These are phyloP conservation scores for Ustilago loliicola DNA, from an alignment of 1,284 basidiomycete species.

Conservation along the genomic window DNA sequence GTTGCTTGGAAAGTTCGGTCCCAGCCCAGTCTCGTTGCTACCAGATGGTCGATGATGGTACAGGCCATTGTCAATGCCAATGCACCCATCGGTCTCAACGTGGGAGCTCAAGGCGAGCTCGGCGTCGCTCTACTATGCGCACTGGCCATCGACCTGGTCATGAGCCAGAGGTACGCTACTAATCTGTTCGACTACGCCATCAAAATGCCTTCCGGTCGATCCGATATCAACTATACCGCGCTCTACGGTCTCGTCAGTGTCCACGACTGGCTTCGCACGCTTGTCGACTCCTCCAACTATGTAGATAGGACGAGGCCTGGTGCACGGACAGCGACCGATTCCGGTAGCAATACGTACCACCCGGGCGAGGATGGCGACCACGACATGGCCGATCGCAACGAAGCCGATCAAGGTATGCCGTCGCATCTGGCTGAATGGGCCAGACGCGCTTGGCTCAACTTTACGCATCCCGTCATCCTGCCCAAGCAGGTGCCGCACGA, in stretches of 20 bases:
- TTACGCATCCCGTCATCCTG: background rate
- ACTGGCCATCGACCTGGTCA: conserved; percentile 2
- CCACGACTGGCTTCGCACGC: conserved; percentile 3
- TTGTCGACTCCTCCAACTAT: background rate
- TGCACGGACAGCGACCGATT: background rate
- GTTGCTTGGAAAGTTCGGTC: background rate
- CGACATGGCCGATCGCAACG: background rate
- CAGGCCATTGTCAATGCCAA: conserved; percentile 2
- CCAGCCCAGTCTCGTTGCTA: background rate
- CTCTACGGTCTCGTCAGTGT: conserved; percentile 1
- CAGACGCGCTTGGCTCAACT: conserved; percentile 6
- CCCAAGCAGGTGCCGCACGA: background rate
- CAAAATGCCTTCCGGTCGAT: background rate
- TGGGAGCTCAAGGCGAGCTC: conserved; percentile 13
- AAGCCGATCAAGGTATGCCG: background rate
- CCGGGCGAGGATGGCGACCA: background rate
- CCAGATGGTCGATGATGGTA: background rate
- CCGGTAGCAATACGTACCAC: too few relatives aligned
- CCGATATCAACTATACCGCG: background rate
- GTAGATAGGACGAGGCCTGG: too few relatives aligned
- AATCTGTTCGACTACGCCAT: background rate
- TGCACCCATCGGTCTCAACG: background rate
- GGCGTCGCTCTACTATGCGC: conserved; percentile 6
- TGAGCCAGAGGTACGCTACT: background rate
- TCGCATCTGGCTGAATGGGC: background rate